Evolutionary conservation across 169 alveolate species (phyloP), one percentile per base, ranked within the genome.

Genomic region (Hammondia hammondi): DNA sequence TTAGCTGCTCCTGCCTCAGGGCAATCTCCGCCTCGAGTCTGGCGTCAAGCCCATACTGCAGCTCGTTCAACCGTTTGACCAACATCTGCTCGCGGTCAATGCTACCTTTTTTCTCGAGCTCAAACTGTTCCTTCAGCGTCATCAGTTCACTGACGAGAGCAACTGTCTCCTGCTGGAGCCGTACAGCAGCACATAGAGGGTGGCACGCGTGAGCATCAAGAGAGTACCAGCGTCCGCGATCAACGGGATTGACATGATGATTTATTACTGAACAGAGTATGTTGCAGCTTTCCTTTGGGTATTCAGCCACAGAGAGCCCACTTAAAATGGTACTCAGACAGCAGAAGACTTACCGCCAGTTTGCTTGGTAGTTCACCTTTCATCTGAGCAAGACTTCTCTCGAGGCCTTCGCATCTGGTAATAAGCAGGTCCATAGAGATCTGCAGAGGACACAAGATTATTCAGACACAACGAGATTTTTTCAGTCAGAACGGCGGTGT

Each of bases 331-430:
- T 27, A 67, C 27, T 27, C 10, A 82, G 29, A 82, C 52, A 43
- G 61, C 61, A 67, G 82, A 0, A 7, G n/a, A 52, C 95, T 85
- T 87, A 94, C 96, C 92, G 91, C 93, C 46, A 94, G 94, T n/a
- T 92, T 94, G 88, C 72, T 70, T 82, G 96, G 96, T 29, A 94
- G 35, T 29, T 94, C 96, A 17, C 95, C 96, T 88, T 94, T 94
- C 92, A 94, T 88, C 81, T 94, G 96, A 19, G 96, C 93, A n/a
- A 94, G 88, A 61, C 90, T 89, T 37, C 82, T 67, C 92, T 94
- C 96, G 56, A 94, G 94, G 72, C 93, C 81, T 24, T 91, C 95
- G 94, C 96, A 94, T 35, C 95, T 93, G n/a, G 95, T 91, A 52
- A 94, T 84, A 73, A 94, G 93, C 77, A 73, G 70, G 85, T 91